Evolutionary conservation across 768 basidiomycete genomes (phyloP), one percentile per base, ranked within the genome.

Genomic region (Rhodosporidiobolus odoratus): DNA sequence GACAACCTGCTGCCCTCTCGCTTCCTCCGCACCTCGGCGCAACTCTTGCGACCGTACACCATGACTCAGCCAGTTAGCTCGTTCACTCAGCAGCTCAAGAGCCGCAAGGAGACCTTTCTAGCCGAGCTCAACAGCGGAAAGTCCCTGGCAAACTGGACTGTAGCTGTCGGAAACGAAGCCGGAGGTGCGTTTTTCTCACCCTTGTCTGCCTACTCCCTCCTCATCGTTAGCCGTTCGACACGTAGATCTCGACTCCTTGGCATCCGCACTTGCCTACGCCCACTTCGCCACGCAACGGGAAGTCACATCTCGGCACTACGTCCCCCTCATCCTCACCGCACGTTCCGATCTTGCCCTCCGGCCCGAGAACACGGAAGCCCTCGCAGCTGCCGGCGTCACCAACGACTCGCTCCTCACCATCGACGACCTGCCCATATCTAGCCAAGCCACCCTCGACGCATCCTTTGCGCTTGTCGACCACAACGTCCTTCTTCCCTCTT

Each of bases 91-190:
- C 35, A 30, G n/a, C 65, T 71, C 32, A 25, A 27, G 1, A 15
- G 4, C 0, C 34, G 13, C 66, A 91, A 89, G 78, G 77, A 81
- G 34, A 80, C 78, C 34, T 96, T 90, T 76, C 79, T 93, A 30
- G 77, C 76, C 25, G 89, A 87, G 58, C 75, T 87, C 25, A 77
- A 81, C 34, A 80, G 80, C 2, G 82, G 81, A 1, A 82, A 83
- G 4, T 16, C 32, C 48, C 84, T 82, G 0, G 73, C 78, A 10
- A 84, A 86, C 57, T 98, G 93, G 94, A 88, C 86, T 0, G 83
- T 96, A 9, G 89, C 87, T 0, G 90, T 93, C 87, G 77, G 95
- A 0, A 99, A 99, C 79, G 95, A 98, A 80, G 92, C 95, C 21
- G 94, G 94, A 77, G 95, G 95, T 94, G 27, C 68, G 80, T 75